Conservation (phyloP, 2,329 filamentous ascomycete genomes). For the Fusarium praegraminearum region DNA sequence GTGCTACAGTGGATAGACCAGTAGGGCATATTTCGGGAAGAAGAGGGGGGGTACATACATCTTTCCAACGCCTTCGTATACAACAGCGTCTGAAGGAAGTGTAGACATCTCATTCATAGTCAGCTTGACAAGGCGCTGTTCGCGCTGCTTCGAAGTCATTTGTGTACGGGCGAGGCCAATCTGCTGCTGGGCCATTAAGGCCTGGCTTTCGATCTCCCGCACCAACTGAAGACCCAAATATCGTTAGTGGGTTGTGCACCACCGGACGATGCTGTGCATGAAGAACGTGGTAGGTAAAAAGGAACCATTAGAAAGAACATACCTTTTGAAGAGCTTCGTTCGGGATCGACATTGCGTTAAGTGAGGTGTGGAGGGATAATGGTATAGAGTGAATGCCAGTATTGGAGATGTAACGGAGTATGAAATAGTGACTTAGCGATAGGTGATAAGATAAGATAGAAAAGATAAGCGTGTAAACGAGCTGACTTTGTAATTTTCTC, state of each 20-base stretch:
- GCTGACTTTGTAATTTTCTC: neutral
- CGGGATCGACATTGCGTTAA: slow-evolving; percentile 82
- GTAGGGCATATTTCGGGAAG: neutral
- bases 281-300: too few species aligned
- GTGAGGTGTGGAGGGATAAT: neutral
- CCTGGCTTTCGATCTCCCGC: slow-evolving; percentile 93
- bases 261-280: too few species aligned
- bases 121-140: slow-evolving; percentile 88
- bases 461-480: neutral
- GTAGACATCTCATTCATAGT: slow-evolving; percentile 86
- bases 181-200: slow-evolving; percentile 89
- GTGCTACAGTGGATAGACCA: neutral
- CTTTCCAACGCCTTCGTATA: slow-evolving; percentile 97
- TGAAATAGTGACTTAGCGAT: neutral
- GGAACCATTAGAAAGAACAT: slow-evolving; percentile 26
- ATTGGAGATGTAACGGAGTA: neutral
- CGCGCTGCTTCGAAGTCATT: slow-evolving; percentile 85
- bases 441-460: neutral
- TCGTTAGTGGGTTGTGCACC: neutral
- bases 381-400: neutral
- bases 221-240: slow-evolving; percentile 72
- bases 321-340: slow-evolving; percentile 97
- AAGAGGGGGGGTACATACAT: slow-evolving; percentile 72
- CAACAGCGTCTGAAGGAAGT: slow-evolving; percentile 78
- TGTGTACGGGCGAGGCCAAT: slow-evolving; percentile 87